Base-by-base conservation (phyloP, 2,329 filamentous ascomycete genomes). In the Plectosphaerella cucumerina region DNA sequence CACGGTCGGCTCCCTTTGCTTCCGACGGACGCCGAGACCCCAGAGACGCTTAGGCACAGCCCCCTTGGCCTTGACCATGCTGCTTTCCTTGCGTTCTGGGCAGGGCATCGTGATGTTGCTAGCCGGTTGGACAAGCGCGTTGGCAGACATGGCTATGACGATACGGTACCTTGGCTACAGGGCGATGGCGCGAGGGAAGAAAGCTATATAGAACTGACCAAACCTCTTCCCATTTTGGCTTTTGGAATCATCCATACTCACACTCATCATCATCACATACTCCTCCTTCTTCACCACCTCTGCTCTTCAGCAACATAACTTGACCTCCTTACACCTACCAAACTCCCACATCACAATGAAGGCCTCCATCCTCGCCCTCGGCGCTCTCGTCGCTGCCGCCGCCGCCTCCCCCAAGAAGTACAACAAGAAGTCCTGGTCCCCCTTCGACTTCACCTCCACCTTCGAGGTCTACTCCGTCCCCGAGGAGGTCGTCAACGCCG, bases 401-500 rank as follows among this genome's bases (percentile, higher is more conserved):
- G 31, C 52, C 14, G 58, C 60, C 39, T 56, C 54, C 20, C 62
- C 62, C 20, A 54, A 58, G 31, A 53, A 58, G 33, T 46, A 53
- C 43, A 55, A 59, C 50, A 51, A 60, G 20, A 50, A 50, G 14
- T 6, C 45, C 4, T 22, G 44, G 5, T 42, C 48, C 18, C 65
- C 65, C 3, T 68, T 68, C 53, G 47, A 52, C 54, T 81, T 79
- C 66, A 78, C 77, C 51, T 75, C 72, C 17, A 73, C 69, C 51
- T 80, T 72, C 65, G 57, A 68, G 39, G 64, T 81, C 51, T 61
- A 69, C 42, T 77, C 78, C 15, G 73, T 66, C 4, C 76, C 76
- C 1, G 67, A 75, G 41, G 67, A 81, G 57, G 76, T 81, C 52
- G 71, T 78, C 56, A 68, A 75, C 54, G 62, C 62, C 44, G 68